These are phyloP conservation scores for Sordariomycetes sp. DNA, from an alignment of 2,329 filamentous ascomycete species.

Conservation along the genomic window DNA sequence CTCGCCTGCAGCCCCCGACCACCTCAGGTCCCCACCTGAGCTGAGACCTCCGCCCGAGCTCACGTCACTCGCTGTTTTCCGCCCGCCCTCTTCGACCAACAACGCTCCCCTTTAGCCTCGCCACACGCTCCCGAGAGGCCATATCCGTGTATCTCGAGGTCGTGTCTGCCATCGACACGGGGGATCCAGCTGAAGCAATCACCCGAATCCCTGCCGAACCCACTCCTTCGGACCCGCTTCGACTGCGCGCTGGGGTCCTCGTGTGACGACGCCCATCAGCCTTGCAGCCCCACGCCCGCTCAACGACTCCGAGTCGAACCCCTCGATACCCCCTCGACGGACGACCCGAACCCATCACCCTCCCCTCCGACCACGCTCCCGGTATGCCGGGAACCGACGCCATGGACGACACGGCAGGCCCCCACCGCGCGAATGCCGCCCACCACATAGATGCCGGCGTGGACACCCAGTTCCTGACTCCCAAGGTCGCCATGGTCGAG, in stretches of 20 bases:
- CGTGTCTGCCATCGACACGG: not conserved
- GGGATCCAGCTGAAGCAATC: not conserved
- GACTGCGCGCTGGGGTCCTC: not conserved
- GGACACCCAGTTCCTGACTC: conserved; percentile 15
- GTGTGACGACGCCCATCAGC: not conserved
- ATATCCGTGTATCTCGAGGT: not conserved
- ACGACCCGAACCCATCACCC: not conserved
- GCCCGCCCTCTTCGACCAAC: not conserved
- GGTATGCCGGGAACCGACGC: not conserved
- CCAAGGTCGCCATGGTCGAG: conserved; percentile 35
- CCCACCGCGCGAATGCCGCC: conserved; percentile 16
- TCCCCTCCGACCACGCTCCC: not conserved
- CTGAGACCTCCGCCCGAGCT: not conserved
- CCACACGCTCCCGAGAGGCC: not conserved
- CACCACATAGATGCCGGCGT: conserved; percentile 17
- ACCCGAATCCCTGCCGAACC: not conserved
- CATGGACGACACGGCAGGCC: conserved; percentile 26
- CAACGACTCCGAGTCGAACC: not conserved
- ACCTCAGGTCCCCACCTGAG: not conserved
- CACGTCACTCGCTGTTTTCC: not conserved
- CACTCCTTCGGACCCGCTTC: not conserved
- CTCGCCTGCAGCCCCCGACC: not conserved
- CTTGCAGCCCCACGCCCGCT: not conserved
- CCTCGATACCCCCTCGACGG: not conserved
- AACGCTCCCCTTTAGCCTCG: not conserved